Percentiles rank a stretch among this genome's conserved stretches.
phyloP scores from a whole-genome alignment of 23 red algal species.

The Chondrus crispus region DNA sequence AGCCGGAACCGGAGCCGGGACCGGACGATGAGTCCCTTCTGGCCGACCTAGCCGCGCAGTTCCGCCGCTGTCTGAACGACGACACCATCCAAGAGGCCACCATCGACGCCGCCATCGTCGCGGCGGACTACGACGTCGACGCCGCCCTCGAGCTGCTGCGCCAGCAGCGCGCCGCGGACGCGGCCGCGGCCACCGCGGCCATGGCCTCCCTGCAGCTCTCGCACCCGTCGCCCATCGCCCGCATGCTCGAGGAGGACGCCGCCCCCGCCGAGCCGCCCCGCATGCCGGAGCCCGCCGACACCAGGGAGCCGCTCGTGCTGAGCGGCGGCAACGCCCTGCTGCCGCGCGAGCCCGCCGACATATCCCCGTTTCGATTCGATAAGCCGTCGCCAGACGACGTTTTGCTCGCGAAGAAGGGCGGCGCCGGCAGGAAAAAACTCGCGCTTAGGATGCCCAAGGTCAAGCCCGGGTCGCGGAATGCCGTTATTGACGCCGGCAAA shows the following conservation, averaged over 20 bases:
- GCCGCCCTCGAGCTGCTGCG: constrained; percentile 17
- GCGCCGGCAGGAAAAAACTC: neutral
- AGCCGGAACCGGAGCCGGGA: neutral
- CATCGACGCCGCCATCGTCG: constrained; percentile 46
- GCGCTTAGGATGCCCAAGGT: constrained; percentile 32
- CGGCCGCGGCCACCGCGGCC: neutral
- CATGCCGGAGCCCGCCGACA: constrained; percentile 8
- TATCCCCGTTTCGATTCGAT: constrained; percentile 42
- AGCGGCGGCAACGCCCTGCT: neutral
- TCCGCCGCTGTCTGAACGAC: constrained; percentile 39
- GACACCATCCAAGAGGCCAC: constrained; percentile 20
- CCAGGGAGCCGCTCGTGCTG: neutral
- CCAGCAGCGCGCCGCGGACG: neutral
- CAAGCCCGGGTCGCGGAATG: neutral
- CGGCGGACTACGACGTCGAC: constrained; percentile 56
- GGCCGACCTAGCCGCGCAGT: constrained; percentile 18
- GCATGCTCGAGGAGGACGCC: neutral
- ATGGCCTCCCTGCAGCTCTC: neutral
- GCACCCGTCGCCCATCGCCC: constrained; percentile 32
- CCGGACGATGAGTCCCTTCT: constrained; percentile 14
- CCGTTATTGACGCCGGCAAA: neutral
- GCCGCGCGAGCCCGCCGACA: neutral
- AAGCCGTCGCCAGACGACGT: constrained; percentile 59
- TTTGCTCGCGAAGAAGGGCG: constrained; percentile 16
- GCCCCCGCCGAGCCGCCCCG: neutral